phyloP scores from a whole-genome alignment of 2,329 filamentous ascomycete genomes.

The Diplodia intermedia region DNA sequence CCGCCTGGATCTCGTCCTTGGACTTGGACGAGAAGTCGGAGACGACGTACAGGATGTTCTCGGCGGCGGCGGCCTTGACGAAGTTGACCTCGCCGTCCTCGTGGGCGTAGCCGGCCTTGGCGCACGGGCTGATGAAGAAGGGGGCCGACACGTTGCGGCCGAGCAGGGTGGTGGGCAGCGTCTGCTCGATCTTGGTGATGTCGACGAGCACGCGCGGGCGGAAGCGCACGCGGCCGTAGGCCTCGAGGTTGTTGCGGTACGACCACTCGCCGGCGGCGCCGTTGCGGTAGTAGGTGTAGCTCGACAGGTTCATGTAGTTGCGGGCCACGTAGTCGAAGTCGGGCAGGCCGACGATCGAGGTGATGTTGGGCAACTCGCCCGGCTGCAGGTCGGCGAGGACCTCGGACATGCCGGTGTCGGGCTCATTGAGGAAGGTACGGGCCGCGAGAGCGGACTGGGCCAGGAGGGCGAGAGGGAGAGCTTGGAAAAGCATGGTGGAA shows the following conservation, averaged over 20 bases:
- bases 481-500: conserved; percentile 20
- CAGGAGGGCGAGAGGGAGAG: conserved; percentile 31
- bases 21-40: conserved; percentile 47
- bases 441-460: conserved; percentile 42
- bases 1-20: conserved; percentile 39
- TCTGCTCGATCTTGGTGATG: conserved; percentile 52
- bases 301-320: conserved; percentile 54
- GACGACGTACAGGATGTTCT: conserved; percentile 59
- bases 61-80: conserved; percentile 57
- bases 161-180: conserved; percentile 58
- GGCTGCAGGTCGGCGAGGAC: conserved; percentile 38
- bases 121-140: conserved; percentile 61
- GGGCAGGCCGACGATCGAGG: conserved; percentile 57
- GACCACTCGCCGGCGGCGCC: conserved; percentile 63
- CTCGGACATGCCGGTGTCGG: conserved; percentile 47
- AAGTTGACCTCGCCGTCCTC: conserved; percentile 58
- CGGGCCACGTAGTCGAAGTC: conserved; percentile 64
- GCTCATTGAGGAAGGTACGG: conserved; percentile 45
- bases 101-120: conserved; percentile 52
- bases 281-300: conserved; percentile 65
- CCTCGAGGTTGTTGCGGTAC: conserved; percentile 65
- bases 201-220: conserved; percentile 60
- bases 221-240: conserved; percentile 58
- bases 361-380: conserved; percentile 53
- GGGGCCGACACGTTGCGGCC: conserved; percentile 62